These are phyloP conservation scores for Ophiostoma himal-ulmi DNA, from an alignment of 2,329 filamentous ascomycete species.

Conservation along the genomic window DNA sequence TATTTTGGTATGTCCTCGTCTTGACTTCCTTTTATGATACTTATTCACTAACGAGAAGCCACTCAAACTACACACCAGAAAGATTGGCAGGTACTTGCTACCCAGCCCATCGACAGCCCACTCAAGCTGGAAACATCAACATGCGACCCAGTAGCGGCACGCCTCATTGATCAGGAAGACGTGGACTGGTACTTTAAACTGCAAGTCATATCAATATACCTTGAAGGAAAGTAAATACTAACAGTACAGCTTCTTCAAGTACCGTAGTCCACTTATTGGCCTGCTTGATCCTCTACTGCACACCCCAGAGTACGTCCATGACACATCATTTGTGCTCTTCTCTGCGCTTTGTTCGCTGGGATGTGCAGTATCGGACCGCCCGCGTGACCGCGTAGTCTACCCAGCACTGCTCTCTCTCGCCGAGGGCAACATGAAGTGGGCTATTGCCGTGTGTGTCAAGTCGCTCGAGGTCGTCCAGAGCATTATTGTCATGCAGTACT, in stretches of 20 bases:
- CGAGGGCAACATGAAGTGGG: constrained; percentile 29
- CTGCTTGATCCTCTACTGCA: constrained; percentile 29
- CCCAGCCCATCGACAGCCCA: constrained; percentile 25
- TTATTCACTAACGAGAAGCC: constrained; percentile 13
- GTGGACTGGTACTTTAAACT: constrained; percentile 25
- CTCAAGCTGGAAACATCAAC: constrained; percentile 28
- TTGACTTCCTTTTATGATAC: neutral
- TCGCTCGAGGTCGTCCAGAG: constrained; percentile 29
- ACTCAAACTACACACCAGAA: constrained; percentile 25
- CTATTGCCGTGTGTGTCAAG: constrained; percentile 29
- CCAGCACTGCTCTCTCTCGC: constrained; percentile 27
- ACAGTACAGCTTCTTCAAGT: constrained; percentile 27
- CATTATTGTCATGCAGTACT: constrained; percentile 29
- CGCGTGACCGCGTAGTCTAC: constrained; percentile 28
- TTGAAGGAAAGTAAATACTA: neutral
- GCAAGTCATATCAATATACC: constrained; percentile 9
- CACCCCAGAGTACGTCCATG: constrained; percentile 28
- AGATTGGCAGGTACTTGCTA: constrained; percentile 28
- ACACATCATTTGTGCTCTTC: constrained; percentile 29
- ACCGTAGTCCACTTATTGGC: constrained; percentile 28
- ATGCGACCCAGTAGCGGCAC: constrained; percentile 28
- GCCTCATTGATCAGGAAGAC: constrained; percentile 28
- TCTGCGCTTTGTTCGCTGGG: constrained; percentile 29
- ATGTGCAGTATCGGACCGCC: constrained; percentile 29
- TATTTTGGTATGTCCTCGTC: constrained; percentile 23